phyloP scores from a whole-genome alignment of 2,329 filamentous ascomycete species.

The Talaromyces sp. region DNA sequence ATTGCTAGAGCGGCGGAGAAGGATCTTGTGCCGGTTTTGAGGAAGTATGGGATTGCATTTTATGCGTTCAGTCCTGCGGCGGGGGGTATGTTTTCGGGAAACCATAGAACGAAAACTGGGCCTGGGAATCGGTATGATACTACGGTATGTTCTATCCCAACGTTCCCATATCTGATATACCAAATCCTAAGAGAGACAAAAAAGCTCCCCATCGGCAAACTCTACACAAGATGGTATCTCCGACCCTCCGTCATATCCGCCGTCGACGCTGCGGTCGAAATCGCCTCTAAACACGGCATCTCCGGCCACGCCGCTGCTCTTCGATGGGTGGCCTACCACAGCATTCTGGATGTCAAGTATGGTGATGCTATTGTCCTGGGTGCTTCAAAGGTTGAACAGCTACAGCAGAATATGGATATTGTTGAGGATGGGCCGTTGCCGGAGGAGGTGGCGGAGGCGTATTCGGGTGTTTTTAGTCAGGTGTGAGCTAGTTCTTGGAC shows the following conservation, averaged over 20 bases:
- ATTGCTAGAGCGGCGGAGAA: neutral
- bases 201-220: neutral
- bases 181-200: neutral
- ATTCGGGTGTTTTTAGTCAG: neutral
- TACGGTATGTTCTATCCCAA: neutral
- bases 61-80: neutral
- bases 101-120: neutral
- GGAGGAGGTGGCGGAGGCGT: neutral
- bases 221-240: conserved; percentile 1
- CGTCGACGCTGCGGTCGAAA: neutral
- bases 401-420: neutral
- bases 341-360: neutral
- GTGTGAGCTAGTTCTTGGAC: neutral
- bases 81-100: neutral
- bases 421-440: neutral
- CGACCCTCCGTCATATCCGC: conserved; percentile 4
- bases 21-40: neutral
- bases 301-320: neutral
- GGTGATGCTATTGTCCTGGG: neutral
- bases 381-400: neutral
- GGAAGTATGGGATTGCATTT: neutral
- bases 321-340: neutral
- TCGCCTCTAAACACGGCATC: neutral
- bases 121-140: neutral
- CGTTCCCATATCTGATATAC: neutral